These are phyloP conservation scores for Vachellia pachyceras DNA, from an alignment of 306 rosid genomes.

Conservation along the genomic window DNA sequence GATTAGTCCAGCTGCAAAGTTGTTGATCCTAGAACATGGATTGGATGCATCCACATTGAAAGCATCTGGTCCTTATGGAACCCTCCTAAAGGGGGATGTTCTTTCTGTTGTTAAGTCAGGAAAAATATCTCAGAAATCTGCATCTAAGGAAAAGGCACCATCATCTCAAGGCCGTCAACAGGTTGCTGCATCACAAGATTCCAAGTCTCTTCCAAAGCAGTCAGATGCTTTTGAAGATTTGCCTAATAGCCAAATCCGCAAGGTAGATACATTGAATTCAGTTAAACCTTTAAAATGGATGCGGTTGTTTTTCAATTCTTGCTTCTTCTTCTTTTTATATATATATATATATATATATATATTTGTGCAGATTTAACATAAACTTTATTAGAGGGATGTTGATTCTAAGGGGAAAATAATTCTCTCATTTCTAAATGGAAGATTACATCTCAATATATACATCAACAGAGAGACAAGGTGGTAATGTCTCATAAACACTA, in stretches of 20 bases:
- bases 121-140: constrained; percentile 55
- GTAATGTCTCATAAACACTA: not conserved
- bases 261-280: constrained; percentile 57
- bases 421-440: not conserved
- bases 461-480: not conserved
- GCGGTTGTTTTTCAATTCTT: constrained; percentile 28
- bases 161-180: constrained; percentile 56
- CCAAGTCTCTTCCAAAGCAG: constrained; percentile 58
- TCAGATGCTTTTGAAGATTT: constrained; percentile 80
- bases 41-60: constrained; percentile 73
- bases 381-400: not conserved
- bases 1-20: constrained; percentile 93
- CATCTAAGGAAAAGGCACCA: constrained; percentile 64
- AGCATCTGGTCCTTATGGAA: constrained; percentile 86
- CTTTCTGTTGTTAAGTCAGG: constrained; percentile 86
- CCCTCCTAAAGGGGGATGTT: constrained; percentile 92
- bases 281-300: not conserved
- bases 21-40: constrained; percentile 78
- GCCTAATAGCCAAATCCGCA: constrained; percentile 91
- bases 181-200: constrained; percentile 49
- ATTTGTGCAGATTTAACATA: not conserved
- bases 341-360: no score
- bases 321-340: not conserved
- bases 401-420: not conserved
- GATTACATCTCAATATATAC: not conserved